A percentile compares a stretch with the other conserved stretches of the same genome.
phyloP scores from a whole-genome alignment of 179 eudicot genomes.

The Nepenthes alata region DNA sequence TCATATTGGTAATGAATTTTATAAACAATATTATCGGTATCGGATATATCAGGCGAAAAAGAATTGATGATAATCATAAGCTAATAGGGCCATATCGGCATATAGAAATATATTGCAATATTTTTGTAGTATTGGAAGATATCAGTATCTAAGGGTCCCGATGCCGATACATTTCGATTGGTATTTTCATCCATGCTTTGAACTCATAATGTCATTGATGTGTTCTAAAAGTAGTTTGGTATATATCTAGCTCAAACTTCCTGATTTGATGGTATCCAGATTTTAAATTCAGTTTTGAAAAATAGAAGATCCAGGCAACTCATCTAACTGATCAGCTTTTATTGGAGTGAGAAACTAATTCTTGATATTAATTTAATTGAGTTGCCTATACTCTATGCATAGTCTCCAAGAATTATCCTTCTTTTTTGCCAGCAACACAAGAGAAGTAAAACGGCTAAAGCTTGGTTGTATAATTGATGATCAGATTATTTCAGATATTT shows the following conservation, averaged over 20 bases:
- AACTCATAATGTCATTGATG: neutral
- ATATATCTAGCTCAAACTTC: neutral
- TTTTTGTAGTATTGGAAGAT: too few relatives aligned
- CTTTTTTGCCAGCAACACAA: neutral
- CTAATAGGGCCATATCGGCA: too few relatives aligned
- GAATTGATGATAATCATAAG: too few relatives aligned
- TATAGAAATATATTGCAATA: too few relatives aligned
- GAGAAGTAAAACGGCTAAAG: neutral
- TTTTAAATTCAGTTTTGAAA: neutral
- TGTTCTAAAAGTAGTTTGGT: neutral
- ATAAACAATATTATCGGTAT: too few relatives aligned
- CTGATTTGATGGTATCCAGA: neutral
- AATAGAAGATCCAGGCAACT: neutral
- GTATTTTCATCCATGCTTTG: too few relatives aligned
- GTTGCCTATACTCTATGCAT: neutral
- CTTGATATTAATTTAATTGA: neutral
- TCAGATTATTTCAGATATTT: too few relatives aligned
- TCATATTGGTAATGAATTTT: too few relatives aligned
- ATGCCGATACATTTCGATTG: too few relatives aligned
- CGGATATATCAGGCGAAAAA: too few relatives aligned
- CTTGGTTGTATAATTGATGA: too few relatives aligned
- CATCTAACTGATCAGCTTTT: neutral
- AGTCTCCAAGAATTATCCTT: neutral
- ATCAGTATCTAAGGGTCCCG: too few relatives aligned
- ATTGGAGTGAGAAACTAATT: neutral